These are phyloP conservation scores for Pleurotus platypus DNA, from an alignment of 768 basidiomycete species.

Conservation along the genomic window DNA sequence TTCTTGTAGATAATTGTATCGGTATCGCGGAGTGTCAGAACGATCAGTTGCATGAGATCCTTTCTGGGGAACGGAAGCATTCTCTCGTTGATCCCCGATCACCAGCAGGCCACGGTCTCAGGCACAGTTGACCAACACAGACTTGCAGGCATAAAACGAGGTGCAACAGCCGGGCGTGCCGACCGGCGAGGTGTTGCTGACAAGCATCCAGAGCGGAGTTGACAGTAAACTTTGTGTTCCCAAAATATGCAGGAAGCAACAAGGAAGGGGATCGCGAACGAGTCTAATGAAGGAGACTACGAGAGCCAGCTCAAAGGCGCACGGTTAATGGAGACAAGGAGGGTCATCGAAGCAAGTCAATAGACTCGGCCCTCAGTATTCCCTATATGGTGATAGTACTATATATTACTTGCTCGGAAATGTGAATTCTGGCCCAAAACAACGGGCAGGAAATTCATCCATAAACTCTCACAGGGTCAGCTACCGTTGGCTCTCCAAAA, in stretches of 20 bases:
- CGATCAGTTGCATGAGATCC: conserved; percentile 7
- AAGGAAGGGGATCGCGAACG: conserved; percentile 9
- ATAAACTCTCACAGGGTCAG: conserved; percentile 9
- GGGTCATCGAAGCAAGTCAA: conserved; percentile 5
- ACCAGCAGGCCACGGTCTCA: conserved; percentile 37
- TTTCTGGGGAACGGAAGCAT: conserved; percentile 14
- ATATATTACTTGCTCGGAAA: background rate
- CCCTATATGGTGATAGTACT: conserved; percentile 5
- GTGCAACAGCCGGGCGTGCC: conserved; percentile 27
- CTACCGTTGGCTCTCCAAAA: conserved; percentile 6
- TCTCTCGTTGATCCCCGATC: conserved; percentile 60
- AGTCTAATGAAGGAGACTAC: conserved; percentile 11
- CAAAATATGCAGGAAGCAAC: conserved; percentile 10
- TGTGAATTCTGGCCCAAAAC: conserved; percentile 3
- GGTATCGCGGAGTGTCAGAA: conserved; percentile 15
- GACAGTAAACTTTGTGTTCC: conserved; percentile 6
- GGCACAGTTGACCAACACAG: conserved; percentile 23
- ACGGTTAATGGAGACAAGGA: conserved; percentile 2
- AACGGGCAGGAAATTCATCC: conserved; percentile 7
- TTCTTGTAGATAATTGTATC: conserved; percentile 12
- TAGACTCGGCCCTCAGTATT: conserved; percentile 1
- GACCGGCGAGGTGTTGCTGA: conserved; percentile 3
- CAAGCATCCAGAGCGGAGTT: conserved; percentile 9
- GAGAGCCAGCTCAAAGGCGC: conserved; percentile 6
- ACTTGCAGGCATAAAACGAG: conserved; percentile 14